phyloP scores from a whole-genome alignment of 139 green algal genomes.

The Chlorella ohadii region DNA sequence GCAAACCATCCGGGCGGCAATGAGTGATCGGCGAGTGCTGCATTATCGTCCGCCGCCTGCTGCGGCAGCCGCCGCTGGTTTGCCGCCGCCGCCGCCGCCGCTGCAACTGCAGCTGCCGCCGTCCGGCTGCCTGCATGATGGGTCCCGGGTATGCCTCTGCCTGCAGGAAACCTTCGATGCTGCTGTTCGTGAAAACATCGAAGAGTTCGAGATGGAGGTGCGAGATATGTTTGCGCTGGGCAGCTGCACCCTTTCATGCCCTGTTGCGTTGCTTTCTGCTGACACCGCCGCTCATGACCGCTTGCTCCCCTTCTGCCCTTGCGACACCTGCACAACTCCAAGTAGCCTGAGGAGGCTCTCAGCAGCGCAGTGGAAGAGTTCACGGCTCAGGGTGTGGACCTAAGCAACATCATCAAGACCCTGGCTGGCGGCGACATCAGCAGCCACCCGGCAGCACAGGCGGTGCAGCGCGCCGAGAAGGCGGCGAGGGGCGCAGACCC shows the following conservation, averaged over 20 bases:
- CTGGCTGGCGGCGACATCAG: slow-evolving; percentile 46
- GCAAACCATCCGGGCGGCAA: too few species aligned
- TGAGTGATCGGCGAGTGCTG: too few species aligned
- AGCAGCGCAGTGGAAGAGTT: slow-evolving; percentile 80
- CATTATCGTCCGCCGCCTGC: too few species aligned
- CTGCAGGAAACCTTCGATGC: slow-evolving; percentile 82
- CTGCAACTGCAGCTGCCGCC: too few species aligned
- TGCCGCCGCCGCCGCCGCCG: too few species aligned
- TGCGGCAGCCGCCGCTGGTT: too few species aligned
- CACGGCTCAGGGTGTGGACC: slow-evolving; percentile 72
- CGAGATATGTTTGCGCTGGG: background rate
- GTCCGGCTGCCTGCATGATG: too few species aligned
- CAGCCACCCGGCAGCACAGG: background rate
- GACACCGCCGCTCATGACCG: background rate
- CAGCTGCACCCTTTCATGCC: too few species aligned
- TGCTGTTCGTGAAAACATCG: slow-evolving; percentile 80
- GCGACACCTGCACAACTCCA: too few species aligned
- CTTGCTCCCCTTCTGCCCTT: background rate
- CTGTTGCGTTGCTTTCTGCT: background rate
- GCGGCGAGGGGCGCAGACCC: background rate
- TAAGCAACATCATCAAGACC: slow-evolving; percentile 70
- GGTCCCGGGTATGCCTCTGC: background rate
- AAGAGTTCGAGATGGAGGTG: slow-evolving; percentile 90
- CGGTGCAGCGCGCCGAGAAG: background rate
- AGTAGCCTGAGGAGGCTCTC: slow-evolving; percentile 77